Percentiles rank a stretch among this genome's conserved stretches.
These are phyloP conservation scores for Kingdonia uniflora DNA, from an alignment of 164 flowering plant genomes.

Conservation along the genomic window DNA sequence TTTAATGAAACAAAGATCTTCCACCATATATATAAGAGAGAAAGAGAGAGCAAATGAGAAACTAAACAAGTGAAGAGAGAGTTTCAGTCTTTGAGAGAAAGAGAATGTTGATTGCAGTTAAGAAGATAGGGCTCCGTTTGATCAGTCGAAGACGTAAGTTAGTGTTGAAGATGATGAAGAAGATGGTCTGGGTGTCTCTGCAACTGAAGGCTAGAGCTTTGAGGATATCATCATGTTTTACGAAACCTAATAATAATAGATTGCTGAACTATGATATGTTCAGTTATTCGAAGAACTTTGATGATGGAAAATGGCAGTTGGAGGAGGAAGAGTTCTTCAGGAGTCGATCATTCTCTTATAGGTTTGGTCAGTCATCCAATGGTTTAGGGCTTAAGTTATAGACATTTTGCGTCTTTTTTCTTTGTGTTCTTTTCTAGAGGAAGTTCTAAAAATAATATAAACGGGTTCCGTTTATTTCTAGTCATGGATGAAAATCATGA, in stretches of 20 bases:
- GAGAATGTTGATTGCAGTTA: not conserved
- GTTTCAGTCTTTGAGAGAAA: too few relatives aligned
- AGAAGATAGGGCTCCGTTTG: not conserved
- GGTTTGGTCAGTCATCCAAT: too few relatives aligned
- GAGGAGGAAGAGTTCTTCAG: not conserved
- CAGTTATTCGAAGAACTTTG: slow-evolving; percentile 3
- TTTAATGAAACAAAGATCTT: not conserved
- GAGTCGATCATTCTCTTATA: not conserved
- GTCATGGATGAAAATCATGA: too few relatives aligned
- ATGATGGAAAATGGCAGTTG: slow-evolving; percentile 1
- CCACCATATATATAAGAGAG: not conserved
- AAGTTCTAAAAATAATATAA: too few relatives aligned
- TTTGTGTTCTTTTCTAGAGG: too few relatives aligned
- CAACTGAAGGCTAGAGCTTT: not conserved
- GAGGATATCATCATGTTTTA: too few relatives aligned
- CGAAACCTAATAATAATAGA: not conserved
- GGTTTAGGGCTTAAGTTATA: too few relatives aligned
- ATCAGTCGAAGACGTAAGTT: not conserved
- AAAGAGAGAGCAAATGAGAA: not conserved
- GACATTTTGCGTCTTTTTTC: too few relatives aligned
- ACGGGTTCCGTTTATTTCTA: too few relatives aligned
- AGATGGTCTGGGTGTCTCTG: not conserved
- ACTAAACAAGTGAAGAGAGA: not conserved
- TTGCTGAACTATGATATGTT: not conserved
- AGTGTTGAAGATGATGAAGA: not conserved